Base-by-base conservation (phyloP, 805 yeast genomes). In the Hanseniaspora nectarophila region DNA sequence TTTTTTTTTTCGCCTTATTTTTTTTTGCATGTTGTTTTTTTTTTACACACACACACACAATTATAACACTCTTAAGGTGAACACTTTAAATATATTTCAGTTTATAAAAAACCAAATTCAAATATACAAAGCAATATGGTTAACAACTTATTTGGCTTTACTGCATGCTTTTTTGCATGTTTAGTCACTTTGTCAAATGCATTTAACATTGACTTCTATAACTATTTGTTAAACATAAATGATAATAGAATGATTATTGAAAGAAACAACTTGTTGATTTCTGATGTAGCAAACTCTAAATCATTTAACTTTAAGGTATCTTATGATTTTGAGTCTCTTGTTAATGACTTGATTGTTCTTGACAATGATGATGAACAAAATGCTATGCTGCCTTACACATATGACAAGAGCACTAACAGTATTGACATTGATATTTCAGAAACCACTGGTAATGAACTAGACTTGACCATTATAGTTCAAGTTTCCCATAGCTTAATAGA, bases 201-300 rank as follows among this genome's bases (percentile, higher is more conserved):
- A 8, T 23, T 49, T 16, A 49, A 49, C 32, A 32, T 49, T 34
- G 53, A 49, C n/a, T 49, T 42, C 33, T 42, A 33, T 21, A 49
- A 49, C 21, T 28, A 26, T 12, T 9, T 49, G 12, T n/a, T 49
- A 9, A 46, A 49, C 20, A 33, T 49, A 7, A 49, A 34, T 42
- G 53, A 49, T 13, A 49, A 49, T 15, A 49, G 53, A 49, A 33
- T 49, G 46, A 15, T 49, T 15, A 49, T 49, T 34, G 46, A 49
- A 18, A 40, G 53, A 49, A 49, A 42, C 12, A 40, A 49, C 23
- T 33, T 49, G 35, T 16, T 49, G 4, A 15, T 49, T 34, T 33
- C 37, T 28, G 46, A 48, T 15, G 2, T 42, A 20, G 43, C 18
- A 13, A 39, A 21, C 3, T 4, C 38, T 5, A 20, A 15, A 2